Conservation (phyloP, 176 grass and related monocot genomes). For the Bonia amplexicaulis region DNA sequence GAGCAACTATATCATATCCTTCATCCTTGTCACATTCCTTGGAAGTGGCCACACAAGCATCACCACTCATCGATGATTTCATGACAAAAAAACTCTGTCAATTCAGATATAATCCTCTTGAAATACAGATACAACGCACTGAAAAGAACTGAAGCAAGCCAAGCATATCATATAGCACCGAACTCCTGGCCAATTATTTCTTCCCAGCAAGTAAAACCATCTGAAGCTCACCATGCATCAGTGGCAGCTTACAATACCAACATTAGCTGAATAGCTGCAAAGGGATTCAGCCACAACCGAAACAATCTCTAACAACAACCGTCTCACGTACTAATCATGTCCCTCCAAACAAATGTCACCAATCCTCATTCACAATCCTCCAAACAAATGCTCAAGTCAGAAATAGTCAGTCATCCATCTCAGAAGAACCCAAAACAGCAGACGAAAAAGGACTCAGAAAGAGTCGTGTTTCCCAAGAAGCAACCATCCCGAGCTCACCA, state of each 20-base stretch:
- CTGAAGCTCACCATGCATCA: conserved; percentile 1
- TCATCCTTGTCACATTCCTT: neutral
- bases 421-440: neutral
- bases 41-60: too few relatives aligned
- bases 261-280: neutral
- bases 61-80: neutral
- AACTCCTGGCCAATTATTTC: neutral
- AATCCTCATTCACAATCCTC: too few relatives aligned
- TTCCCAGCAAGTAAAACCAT: neutral
- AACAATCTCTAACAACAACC: neutral
- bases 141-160: neutral
- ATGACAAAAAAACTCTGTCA: neutral
- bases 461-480: neutral
- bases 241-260: neutral
- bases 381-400: neutral
- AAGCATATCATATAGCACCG: too few relatives aligned
- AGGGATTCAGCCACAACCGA: neutral
- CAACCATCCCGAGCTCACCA: conserved; percentile 25
- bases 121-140: neutral
- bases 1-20: neutral
- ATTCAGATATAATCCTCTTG: neutral
- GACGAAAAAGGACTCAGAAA: too few relatives aligned
- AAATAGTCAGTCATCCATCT: neutral
- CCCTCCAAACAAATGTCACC: too few relatives aligned
- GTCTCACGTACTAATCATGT: too few relatives aligned